Percentiles rank a stretch among this genome's conserved stretches.
Conservation (phyloP, 2,329 filamentous ascomycete species). For the Cladosporium sp. region DNA sequence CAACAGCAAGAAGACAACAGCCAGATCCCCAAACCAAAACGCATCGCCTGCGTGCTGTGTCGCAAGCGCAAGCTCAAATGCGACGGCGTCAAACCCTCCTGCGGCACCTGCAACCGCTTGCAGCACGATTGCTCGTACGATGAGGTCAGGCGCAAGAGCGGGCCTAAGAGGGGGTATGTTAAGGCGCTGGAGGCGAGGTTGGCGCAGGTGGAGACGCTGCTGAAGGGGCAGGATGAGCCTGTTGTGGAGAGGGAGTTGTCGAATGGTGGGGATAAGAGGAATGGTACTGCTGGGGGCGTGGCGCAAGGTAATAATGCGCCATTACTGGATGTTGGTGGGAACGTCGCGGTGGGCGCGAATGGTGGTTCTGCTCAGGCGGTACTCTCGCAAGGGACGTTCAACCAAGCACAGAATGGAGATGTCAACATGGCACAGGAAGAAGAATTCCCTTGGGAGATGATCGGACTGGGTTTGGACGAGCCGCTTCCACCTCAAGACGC, state of each 20-base stretch:
- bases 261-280: neutral
- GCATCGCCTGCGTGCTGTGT: slow-evolving; percentile 92
- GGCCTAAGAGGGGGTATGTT: slow-evolving; percentile 90
- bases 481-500: slow-evolving; percentile 72
- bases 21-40: slow-evolving; percentile 55
- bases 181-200: slow-evolving; percentile 90
- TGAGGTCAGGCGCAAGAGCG: slow-evolving; percentile 89
- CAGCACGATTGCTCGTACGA: slow-evolving; percentile 87
- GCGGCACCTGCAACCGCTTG: slow-evolving; percentile 82
- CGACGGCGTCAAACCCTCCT: slow-evolving; percentile 78
- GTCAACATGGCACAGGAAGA: slow-evolving; percentile 17
- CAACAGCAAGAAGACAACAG: slow-evolving; percentile 40
- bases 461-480: slow-evolving; percentile 77
- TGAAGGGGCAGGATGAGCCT: slow-evolving; percentile 63
- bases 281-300: neutral
- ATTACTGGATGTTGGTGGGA: slow-evolving; percentile 18
- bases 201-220: slow-evolving; percentile 78
- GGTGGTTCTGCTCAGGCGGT: neutral
- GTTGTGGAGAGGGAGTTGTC: slow-evolving; percentile 8
- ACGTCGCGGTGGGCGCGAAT: slow-evolving; percentile 15
- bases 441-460: slow-evolving; percentile 76
- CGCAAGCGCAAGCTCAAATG: slow-evolving; percentile 88
- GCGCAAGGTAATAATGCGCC: slow-evolving; percentile 10
- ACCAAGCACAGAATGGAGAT: neutral
- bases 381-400: neutral